Conservation (phyloP, 2,329 filamentous ascomycete species). For the Sclerotinia borealis region DNA sequence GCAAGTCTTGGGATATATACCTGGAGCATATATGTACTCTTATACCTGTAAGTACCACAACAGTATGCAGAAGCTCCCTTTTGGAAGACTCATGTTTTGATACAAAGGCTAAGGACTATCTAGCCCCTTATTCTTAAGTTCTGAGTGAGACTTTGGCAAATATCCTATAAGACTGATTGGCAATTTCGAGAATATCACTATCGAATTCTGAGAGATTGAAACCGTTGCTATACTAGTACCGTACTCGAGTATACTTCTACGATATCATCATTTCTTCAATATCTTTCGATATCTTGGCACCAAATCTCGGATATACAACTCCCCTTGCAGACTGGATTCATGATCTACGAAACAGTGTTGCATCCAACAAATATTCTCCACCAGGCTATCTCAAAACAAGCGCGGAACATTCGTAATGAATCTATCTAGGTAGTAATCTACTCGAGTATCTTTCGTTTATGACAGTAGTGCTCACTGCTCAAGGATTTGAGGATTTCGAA, state of each 20-base stretch:
- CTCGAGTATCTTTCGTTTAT: slow-evolving; percentile 1
- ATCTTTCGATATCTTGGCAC: background rate
- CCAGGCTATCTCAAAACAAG: slow-evolving; percentile 1
- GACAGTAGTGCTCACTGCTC: background rate
- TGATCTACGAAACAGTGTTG: background rate
- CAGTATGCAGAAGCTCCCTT: slow-evolving; percentile 1
- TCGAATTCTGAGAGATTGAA: background rate
- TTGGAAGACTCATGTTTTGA: background rate
- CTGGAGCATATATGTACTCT: background rate
- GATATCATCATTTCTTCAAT: background rate
- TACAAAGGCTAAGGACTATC: background rate
- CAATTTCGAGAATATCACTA: background rate
- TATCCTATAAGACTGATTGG: background rate
- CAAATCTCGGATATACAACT: slow-evolving; percentile 3
- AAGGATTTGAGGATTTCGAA: background rate
- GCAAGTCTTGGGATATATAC: background rate
- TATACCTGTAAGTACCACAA: background rate
- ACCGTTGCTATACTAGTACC: background rate
- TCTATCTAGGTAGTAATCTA: too few relatives aligned
- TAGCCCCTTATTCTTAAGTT: background rate
- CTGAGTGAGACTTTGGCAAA: background rate
- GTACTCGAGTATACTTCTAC: background rate
- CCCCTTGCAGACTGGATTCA: background rate
- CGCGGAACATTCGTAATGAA: slow-evolving; percentile 1
- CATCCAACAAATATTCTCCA: background rate